Percentiles rank a stretch among this genome's conserved stretches.
Conservation (phyloP, 192 early-diverging fungal species). For the Chytriomyces confervae region DNA sequence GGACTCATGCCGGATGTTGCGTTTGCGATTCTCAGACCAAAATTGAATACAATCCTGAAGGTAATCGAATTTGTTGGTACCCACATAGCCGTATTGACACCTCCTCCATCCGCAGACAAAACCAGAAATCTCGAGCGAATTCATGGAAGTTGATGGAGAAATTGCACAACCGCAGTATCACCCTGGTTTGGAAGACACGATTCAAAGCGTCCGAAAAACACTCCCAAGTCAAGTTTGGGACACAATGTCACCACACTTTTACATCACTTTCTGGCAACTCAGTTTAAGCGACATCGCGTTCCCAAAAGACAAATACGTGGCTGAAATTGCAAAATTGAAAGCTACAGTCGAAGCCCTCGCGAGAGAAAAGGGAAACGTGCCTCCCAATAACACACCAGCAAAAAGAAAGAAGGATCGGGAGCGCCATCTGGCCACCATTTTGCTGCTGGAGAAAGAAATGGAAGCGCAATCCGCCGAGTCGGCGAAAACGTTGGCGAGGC, state of each 20-base stretch:
- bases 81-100: neutral
- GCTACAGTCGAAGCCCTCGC: slow-evolving; percentile 36
- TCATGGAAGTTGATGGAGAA: slow-evolving; percentile 43
- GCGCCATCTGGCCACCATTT: slow-evolving; percentile 16
- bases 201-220: slow-evolving; percentile 27
- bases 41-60: slow-evolving; percentile 51
- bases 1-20: slow-evolving; percentile 66
- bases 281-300: slow-evolving; percentile 75
- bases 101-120: neutral
- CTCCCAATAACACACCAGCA: neutral
- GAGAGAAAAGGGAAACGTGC: slow-evolving; percentile 20
- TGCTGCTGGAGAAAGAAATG: slow-evolving; percentile 47
- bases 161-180: neutral
- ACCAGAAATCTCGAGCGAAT: slow-evolving; percentile 4
- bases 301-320: slow-evolving; percentile 65
- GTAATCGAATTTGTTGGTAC: slow-evolving; percentile 2
- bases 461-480: slow-evolving; percentile 46
- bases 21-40: slow-evolving; percentile 70
- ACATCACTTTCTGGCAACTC: slow-evolving; percentile 80
- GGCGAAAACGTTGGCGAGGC: slow-evolving; percentile 37
- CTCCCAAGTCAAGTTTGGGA: slow-evolving; percentile 47
- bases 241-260: slow-evolving; percentile 66
- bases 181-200: slow-evolving; percentile 37
- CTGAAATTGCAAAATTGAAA: slow-evolving; percentile 61
- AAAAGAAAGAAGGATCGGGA: slow-evolving; percentile 48